These are phyloP conservation scores for Sindora glabra DNA, from an alignment of 306 rosid species.

Conservation along the genomic window DNA sequence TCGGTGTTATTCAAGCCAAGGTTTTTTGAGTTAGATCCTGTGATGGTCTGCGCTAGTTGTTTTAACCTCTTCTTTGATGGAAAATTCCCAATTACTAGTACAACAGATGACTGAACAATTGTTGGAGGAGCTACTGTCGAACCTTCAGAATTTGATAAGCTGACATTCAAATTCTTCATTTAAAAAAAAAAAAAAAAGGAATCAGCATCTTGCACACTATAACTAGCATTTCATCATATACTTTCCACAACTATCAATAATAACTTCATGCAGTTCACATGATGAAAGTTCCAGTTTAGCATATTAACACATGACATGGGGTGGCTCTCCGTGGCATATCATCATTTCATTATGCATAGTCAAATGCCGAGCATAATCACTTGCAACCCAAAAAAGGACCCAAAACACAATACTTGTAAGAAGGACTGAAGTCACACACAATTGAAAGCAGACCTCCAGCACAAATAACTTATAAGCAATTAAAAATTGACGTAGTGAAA, in stretches of 20 bases:
- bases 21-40: constrained; percentile 60
- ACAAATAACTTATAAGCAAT: neutral
- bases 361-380: neutral
- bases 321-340: neutral
- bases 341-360: too few relatives aligned
- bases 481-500: neutral
- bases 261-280: neutral
- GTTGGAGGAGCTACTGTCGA: constrained; percentile 72
- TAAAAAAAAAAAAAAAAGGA: constrained; percentile 27
- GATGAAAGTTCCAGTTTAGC: neutral
- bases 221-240: too few relatives aligned
- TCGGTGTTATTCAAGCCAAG: constrained; percentile 82
- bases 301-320: neutral
- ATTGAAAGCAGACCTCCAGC: constrained; percentile 10
- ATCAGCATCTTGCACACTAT: constrained; percentile 16
- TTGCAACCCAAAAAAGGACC: too few relatives aligned
- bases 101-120: constrained; percentile 59
- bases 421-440: too few relatives aligned
- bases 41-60: constrained; percentile 83
- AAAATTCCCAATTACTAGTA: constrained; percentile 59
- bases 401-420: too few relatives aligned
- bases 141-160: constrained; percentile 61
- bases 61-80: constrained; percentile 59
- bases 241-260: too few relatives aligned
- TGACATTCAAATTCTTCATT: constrained; percentile 67